phyloP scores from a whole-genome alignment of 805 yeast species.

The Wickerhamomyces silvicola region DNA sequence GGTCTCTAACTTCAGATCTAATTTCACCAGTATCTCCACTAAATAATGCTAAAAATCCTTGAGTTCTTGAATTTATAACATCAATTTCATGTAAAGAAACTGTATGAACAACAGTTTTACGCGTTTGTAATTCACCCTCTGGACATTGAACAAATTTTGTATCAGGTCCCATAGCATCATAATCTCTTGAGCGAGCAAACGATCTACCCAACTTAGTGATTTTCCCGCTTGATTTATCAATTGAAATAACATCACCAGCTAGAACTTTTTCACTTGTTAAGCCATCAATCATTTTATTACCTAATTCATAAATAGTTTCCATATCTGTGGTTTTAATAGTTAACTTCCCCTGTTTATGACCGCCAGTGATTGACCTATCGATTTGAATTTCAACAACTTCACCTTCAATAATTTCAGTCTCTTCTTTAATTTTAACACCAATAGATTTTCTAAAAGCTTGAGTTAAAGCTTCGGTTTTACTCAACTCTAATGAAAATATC shows the following conservation, averaged over 20 bases:
- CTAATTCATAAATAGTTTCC: conserved; percentile 96
- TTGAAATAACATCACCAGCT: conserved; percentile 94
- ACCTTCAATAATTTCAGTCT: conserved; percentile 96
- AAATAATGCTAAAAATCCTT: conserved; percentile 92
- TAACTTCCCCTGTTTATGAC: conserved; percentile 96
- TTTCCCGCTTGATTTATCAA: conserved; percentile 93
- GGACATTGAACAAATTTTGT: conserved; percentile 97
- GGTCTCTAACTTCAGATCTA: conserved; percentile 90
- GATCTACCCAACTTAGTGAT: conserved; percentile 93
- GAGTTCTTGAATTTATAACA: conserved; percentile 94
- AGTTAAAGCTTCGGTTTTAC: conserved; percentile 93
- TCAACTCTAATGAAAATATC: conserved; percentile 82
- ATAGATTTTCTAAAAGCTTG: conserved; percentile 95
- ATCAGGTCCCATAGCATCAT: conserved; percentile 98
- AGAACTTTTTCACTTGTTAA: conserved; percentile 90
- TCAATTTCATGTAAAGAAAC: conserved; percentile 98
- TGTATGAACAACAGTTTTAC: conserved; percentile 93
- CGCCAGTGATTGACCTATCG: conserved; percentile 91
- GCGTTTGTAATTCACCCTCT: conserved; percentile 95
- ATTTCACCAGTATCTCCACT: conserved; percentile 98
- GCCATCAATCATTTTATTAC: conserved; percentile 90
- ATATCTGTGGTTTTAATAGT: conserved; percentile 96
- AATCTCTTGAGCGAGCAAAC: conserved; percentile 92
- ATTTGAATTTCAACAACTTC: conserved; percentile 97
- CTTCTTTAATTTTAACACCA: conserved; percentile 93